Evolutionary conservation across 2,329 filamentous ascomycete species (phyloP).

Genomic region (Arthrobotrys iridis): DNA sequence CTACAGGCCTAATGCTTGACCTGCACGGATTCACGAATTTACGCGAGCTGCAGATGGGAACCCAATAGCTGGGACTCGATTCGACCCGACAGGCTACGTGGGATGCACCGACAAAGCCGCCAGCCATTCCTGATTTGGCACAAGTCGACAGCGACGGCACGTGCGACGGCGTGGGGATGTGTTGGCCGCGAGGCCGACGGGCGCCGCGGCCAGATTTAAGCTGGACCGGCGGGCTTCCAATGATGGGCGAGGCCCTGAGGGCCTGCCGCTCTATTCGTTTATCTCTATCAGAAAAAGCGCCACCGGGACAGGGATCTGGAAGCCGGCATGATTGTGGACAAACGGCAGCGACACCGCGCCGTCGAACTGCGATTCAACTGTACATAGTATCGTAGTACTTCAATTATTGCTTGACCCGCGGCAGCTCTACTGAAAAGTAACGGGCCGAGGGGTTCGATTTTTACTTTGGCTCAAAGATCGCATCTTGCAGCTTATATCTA

Average conservation of each 20-base stretch:
- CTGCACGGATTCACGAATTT: conserved; percentile 33
- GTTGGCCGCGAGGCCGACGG: conserved; percentile 39
- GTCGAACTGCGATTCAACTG: neutral
- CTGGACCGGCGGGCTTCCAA: neutral
- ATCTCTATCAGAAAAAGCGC: conserved; percentile 17
- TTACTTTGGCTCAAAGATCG: too few relatives aligned
- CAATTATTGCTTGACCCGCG: neutral
- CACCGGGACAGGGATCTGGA: neutral
- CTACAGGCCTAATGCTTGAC: conserved; percentile 26
- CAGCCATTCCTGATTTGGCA: conserved; percentile 26
- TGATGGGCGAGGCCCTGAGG: conserved; percentile 3
- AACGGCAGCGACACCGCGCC: neutral
- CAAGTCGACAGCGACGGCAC: conserved; percentile 9
- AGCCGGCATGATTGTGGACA: neutral
- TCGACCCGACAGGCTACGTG: neutral
- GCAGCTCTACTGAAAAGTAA: neutral
- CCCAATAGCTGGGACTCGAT: neutral
- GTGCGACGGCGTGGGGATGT: conserved; percentile 36
- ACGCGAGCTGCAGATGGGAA: conserved; percentile 34
- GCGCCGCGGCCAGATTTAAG: conserved; percentile 41
- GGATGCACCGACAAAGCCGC: neutral
- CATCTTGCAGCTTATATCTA: too few relatives aligned
- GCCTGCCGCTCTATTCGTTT: conserved; percentile 4
- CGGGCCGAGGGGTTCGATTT: neutral
- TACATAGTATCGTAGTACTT: too few relatives aligned